Base-by-base conservation (phyloP, 2,329 filamentous ascomycete genomes). In the Ophiocordyceps unilateralis region DNA sequence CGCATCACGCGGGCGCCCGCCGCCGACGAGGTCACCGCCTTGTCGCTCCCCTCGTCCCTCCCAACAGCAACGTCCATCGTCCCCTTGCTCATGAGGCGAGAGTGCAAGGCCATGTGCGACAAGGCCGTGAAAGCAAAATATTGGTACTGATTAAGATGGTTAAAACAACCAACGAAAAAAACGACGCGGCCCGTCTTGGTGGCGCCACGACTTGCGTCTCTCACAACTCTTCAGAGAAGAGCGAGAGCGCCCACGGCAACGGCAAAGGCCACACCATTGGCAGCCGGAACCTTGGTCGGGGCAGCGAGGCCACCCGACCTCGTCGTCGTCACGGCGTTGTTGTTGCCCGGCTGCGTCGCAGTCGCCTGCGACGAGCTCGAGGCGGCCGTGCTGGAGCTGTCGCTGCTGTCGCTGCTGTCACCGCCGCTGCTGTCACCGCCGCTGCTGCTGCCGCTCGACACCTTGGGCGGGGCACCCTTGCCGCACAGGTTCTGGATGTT, bases 181-280 rank as follows among this genome's bases (percentile, higher is more conserved):
- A 21, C 34, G n/a, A 38, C n/a, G 17, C 34, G 34, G 4, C n/a
- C 15, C 11, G 19, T n/a, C 5, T 22, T 21, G 8, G 8, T 15
- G 15, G 12, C 4, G 7, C 15, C 34, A 37, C 34, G 20, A 12
- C 17, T 19, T 5, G 20, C 34, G 10, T 19, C 34, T 9, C 19
- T n/a, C n/a, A n/a, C n/a, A n/a, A 20, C 43, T 41, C 20, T 42
- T 46, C 66, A 74, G 53, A 74, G 55, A 50, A 68, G 70, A 49
- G 70, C 72, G 47, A 75, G 57, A 39, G 74, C 54, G 44, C 69
- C 72, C 39, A 70, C 55, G 45, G 69, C 72, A 36, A 67, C 63
- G 28, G 63, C 67, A 7, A 67, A 68, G 20, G 56, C 59, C 37
- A 62, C 64, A 40, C 67, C 67, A 45, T 67, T 67, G 51, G 65